These are phyloP conservation scores for Trichocomaceae sp. DNA, from an alignment of 2,329 filamentous ascomycete species.

Conservation along the genomic window DNA sequence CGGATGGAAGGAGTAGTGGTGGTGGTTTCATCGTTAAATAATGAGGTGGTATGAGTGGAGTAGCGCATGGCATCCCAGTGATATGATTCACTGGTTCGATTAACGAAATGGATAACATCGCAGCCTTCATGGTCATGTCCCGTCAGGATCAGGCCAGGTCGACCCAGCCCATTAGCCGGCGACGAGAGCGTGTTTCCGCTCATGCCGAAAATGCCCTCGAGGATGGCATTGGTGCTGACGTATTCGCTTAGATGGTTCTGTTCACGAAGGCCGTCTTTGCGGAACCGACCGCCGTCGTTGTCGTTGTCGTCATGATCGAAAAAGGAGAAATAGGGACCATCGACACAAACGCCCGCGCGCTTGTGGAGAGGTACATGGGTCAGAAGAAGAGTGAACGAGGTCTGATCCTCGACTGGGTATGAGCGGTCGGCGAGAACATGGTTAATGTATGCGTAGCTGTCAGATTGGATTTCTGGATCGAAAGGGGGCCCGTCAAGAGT, in stretches of 20 bases:
- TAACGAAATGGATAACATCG: slow-evolving; percentile 77
- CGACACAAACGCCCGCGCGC: slow-evolving; percentile 70
- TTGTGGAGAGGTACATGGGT: slow-evolving; percentile 94
- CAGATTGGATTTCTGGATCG: slow-evolving; percentile 59
- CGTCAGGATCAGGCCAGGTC: slow-evolving; percentile 74
- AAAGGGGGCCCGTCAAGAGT: slow-evolving; percentile 81
- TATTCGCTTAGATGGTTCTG: slow-evolving; percentile 81
- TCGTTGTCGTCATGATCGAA: slow-evolving; percentile 61
- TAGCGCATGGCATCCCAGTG: slow-evolving; percentile 34
- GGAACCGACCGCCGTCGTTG: slow-evolving; percentile 29
- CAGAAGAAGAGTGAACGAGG: slow-evolving; percentile 71
- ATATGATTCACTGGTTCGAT: slow-evolving; percentile 44
- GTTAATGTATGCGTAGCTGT: slow-evolving; percentile 68
- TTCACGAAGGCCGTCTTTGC: slow-evolving; percentile 56
- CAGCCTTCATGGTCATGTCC: slow-evolving; percentile 96
- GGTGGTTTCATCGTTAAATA: neutral
- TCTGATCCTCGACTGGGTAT: slow-evolving; percentile 54
- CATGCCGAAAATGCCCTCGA: slow-evolving; percentile 79
- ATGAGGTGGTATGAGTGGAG: neutral
- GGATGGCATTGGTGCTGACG: slow-evolving; percentile 61
- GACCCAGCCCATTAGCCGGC: slow-evolving; percentile 54
- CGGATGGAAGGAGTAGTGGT: slow-evolving; percentile 48
- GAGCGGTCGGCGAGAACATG: slow-evolving; percentile 52
- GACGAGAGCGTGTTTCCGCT: slow-evolving; percentile 55
- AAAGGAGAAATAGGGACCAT: slow-evolving; percentile 76